Base-by-base conservation (phyloP, 2,329 filamentous ascomycete species). In the Penicillium digitatum region DNA sequence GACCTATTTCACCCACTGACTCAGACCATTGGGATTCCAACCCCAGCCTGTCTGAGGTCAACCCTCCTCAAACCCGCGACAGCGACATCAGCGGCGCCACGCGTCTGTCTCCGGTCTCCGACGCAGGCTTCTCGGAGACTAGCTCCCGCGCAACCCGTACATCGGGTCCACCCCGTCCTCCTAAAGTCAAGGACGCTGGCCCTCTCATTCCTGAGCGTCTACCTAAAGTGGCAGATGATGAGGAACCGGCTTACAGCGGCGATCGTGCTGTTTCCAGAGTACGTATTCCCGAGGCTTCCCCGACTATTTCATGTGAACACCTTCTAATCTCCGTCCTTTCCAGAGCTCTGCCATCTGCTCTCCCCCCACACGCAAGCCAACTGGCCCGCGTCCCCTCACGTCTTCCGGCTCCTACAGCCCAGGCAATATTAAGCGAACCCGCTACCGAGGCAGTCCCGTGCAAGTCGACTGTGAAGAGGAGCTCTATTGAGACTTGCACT, bases 191-290 rank as follows among this genome's bases (percentile, higher is more conserved):
- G 53, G 81, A 85, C 54, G 79, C 83, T 22, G 83, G 82, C 0
- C 83, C 84, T 6, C 72, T 87, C 43, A 72, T 87, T 22, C 83
- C 84, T 14, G 77, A 78, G 43, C 74, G 76, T 34, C 72, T 76
- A 9, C 69, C 72, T 26, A 79, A 76, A 60, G 62, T 67, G 50
- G 67, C 67, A 39, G 69, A 71, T 48, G 69, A 69, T 22, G 67
- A 71, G 24, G 69, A 72, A 27, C 65, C 65, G 34, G 69, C 67
- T 7, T 74, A 77, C 61, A 67, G 53, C 29, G 44, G 67, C 40
- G 74, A 77, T 55, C 75, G 76, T 54, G 69, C 75, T 56, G 68
- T 67, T 55, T 72, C 74, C 56, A 68, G 72, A 58, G 69, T 72
- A 66, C 45, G 70, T 62, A 53, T 34, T 7, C 18, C 46, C 38